Evolutionary conservation across 2,329 filamentous ascomycete genomes (phyloP).

Genomic region (Pseudopithomyces maydicus): DNA sequence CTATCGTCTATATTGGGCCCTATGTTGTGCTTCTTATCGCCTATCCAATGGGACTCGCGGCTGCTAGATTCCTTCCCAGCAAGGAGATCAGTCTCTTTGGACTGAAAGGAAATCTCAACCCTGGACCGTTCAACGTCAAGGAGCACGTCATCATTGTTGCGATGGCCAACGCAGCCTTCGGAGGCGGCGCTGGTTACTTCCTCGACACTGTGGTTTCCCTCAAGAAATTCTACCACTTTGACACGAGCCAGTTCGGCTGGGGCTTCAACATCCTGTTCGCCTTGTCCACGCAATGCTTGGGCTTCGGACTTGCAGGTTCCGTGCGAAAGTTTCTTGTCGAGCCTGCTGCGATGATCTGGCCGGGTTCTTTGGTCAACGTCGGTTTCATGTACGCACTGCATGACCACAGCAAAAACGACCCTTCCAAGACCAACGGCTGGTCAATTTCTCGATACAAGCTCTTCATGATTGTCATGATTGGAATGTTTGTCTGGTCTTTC

Average conservation of each 20-base stretch:
- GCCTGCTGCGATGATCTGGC: constrained; percentile 35
- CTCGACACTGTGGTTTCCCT: constrained; percentile 77
- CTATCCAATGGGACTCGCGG: constrained; percentile 53
- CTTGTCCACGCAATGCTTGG: constrained; percentile 25
- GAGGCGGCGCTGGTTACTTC: constrained; percentile 62
- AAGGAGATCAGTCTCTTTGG: constrained; percentile 58
- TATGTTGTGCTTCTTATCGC: constrained; percentile 47
- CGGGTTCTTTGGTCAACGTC: constrained; percentile 24
- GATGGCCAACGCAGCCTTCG: constrained; percentile 64
- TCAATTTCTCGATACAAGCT: constrained; percentile 81
- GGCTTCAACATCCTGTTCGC: constrained; percentile 44
- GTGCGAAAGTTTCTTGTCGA: constrained; percentile 25
- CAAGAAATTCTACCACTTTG: constrained; percentile 68
- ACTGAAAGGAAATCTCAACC: constrained; percentile 61
- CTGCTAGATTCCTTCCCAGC: constrained; percentile 62
- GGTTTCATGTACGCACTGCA: constrained; percentile 32
- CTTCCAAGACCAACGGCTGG: constrained; percentile 52
- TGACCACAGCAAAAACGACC: constrained; percentile 18
- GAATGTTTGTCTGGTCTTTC: constrained; percentile 81
- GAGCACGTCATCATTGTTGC: constrained; percentile 66
- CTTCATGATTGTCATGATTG: constrained; percentile 74
- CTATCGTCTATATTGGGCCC: constrained; percentile 32
- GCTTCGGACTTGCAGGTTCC: constrained; percentile 31
- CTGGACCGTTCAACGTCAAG: constrained; percentile 66
- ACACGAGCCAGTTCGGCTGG: constrained; percentile 43